Evolutionary conservation across 371 early-diverging fungal species (phyloP).

Genomic region (Actinomortierella ambigua): DNA sequence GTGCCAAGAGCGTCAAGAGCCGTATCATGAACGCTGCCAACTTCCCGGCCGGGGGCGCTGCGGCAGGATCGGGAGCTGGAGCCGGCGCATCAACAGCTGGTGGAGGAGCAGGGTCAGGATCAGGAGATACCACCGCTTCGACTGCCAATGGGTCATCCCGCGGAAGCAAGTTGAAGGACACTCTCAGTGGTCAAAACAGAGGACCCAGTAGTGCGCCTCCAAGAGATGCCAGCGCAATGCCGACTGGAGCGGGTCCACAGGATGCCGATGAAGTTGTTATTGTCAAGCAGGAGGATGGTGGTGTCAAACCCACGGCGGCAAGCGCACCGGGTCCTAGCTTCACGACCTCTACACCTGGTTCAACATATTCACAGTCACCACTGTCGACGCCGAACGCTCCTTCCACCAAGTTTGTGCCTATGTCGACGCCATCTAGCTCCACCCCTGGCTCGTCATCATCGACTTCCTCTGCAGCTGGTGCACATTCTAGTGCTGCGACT

Average conservation of each 20-base stretch:
- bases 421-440: no score
- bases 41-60: slow-evolving; percentile 24
- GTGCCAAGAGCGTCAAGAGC: slow-evolving; percentile 47
- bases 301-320: not conserved
- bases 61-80: slow-evolving; percentile 6
- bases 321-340: not conserved
- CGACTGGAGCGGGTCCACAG: not conserved
- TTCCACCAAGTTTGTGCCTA: not conserved
- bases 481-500: not conserved
- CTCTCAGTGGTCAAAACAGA: not conserved
- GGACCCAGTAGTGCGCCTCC: slow-evolving; percentile 1
- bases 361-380: not conserved
- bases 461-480: slow-evolving; percentile 1
- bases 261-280: not conserved
- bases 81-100: slow-evolving; percentile 1
- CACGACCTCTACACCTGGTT: not conserved
- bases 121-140: not conserved
- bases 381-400: not conserved
- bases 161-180: not conserved
- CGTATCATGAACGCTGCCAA: slow-evolving; percentile 29
- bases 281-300: not conserved
- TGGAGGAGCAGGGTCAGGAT: slow-evolving; percentile 1
- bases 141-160: not conserved
- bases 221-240: not conserved
- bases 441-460: slow-evolving; percentile 5